phyloP scores from a whole-genome alignment of 169 alveolate genomes.

The Plasmodium reichenowi region DNA sequence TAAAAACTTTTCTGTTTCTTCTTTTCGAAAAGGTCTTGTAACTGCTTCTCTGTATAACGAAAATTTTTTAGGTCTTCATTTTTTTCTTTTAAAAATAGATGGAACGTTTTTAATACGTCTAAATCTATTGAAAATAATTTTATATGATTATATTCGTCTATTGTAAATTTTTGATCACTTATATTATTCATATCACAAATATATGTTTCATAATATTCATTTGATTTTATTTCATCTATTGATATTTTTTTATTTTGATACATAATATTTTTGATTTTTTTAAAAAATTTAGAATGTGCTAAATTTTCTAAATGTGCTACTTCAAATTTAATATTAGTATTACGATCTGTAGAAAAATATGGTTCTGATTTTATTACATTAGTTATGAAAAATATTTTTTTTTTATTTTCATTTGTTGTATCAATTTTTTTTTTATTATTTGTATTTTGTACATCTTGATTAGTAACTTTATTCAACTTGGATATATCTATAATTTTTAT shows the following conservation, averaged over 20 bases:
- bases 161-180: constrained; percentile 40
- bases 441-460: background rate
- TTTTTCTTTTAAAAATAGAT: constrained; percentile 58
- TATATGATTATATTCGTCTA: constrained; percentile 66
- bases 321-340: constrained; percentile 61
- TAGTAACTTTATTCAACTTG: constrained; percentile 7
- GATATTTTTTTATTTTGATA: constrained; percentile 42
- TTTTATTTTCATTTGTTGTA: constrained; percentile 8
- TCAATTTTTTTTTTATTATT: constrained; percentile 1
- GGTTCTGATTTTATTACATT: constrained; percentile 46
- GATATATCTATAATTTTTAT: constrained; percentile 23
- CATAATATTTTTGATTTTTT: constrained; percentile 32
- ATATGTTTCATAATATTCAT: constrained; percentile 15
- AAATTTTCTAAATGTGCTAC: constrained; percentile 52
- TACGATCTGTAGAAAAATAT: constrained; percentile 56
- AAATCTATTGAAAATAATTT: constrained; percentile 48
- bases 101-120: constrained; percentile 40
- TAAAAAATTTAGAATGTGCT: constrained; percentile 15
- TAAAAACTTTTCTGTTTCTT: constrained; percentile 51
- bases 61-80: constrained; percentile 73
- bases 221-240: constrained; percentile 5
- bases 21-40: constrained; percentile 59
- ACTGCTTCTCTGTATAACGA: constrained; percentile 62
- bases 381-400: constrained; percentile 40
- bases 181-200: constrained; percentile 52